A percentile compares a stretch with the other conserved stretches of the same genome.
phyloP scores from a whole-genome alignment of 2,329 filamentous ascomycete genomes.

The Chrysoporthe cubensis region DNA sequence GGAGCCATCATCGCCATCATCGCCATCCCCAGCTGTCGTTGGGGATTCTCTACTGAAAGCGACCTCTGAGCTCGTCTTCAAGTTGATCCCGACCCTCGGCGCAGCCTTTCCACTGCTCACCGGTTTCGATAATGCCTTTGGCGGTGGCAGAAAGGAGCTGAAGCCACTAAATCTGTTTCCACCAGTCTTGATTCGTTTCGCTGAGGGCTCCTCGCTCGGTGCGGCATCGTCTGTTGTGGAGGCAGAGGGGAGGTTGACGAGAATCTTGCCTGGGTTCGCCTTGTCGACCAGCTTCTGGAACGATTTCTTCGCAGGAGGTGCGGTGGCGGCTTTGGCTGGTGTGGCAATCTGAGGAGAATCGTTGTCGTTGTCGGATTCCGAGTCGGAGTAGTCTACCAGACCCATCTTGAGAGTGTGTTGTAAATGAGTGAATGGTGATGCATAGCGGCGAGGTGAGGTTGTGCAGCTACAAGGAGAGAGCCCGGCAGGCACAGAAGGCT shows the following conservation, averaged over 20 bases:
- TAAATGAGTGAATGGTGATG: background rate
- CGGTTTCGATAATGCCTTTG: conserved; percentile 58
- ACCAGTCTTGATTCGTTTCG: conserved; percentile 69
- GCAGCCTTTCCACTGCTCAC: conserved; percentile 36
- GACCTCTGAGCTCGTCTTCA: conserved; percentile 83
- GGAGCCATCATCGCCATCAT: conserved; percentile 33
- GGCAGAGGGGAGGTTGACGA: conserved; percentile 72
- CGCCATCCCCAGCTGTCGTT: conserved; percentile 17
- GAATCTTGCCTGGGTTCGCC: conserved; percentile 81
- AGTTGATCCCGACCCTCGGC: conserved; percentile 62
- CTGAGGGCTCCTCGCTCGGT: conserved; percentile 59
- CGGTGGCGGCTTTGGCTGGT: conserved; percentile 24
- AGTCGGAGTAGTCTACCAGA: conserved; percentile 84
- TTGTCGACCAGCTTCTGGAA: conserved; percentile 83
- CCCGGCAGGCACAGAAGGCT: background rate
- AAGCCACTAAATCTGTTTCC: conserved; percentile 76
- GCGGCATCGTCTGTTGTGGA: conserved; percentile 41
- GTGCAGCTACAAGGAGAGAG: too few species aligned
- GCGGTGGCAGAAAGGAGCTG: conserved; percentile 83
- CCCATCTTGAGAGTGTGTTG: conserved; percentile 60
- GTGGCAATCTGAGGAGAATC: conserved; percentile 39
- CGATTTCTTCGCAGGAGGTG: conserved; percentile 49
- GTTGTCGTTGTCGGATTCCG: conserved; percentile 67
- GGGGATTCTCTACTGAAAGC: conserved; percentile 70
- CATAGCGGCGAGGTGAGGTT: background rate